phyloP scores from a whole-genome alignment of 2,329 filamentous ascomycete species.

The Apiospora phragmitis region DNA sequence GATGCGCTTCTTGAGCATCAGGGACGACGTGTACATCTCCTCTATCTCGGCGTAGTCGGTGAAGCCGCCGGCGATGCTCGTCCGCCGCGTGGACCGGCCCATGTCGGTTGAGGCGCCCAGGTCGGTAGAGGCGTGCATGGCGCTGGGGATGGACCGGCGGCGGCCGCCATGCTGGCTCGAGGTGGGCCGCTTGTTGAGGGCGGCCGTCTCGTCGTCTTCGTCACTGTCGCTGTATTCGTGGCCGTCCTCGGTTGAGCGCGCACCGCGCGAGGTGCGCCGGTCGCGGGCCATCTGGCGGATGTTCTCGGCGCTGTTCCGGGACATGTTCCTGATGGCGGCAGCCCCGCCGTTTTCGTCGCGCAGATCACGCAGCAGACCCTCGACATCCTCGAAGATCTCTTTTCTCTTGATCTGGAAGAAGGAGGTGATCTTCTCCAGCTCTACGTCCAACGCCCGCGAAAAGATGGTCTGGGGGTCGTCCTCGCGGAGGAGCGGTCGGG shows the following conservation, averaged over 20 bases:
- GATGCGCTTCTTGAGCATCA: constrained; percentile 90
- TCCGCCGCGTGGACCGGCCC: constrained; percentile 55
- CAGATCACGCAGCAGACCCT: constrained; percentile 74
- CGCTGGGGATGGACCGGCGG: constrained; percentile 37
- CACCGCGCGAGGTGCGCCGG: constrained; percentile 44
- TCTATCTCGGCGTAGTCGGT: constrained; percentile 80
- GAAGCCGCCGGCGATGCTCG: constrained; percentile 60
- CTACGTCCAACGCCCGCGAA: constrained; percentile 75
- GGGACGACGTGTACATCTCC: constrained; percentile 64
- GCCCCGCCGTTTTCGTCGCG: constrained; percentile 59
- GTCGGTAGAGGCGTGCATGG: constrained; percentile 48
- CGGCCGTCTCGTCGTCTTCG: constrained; percentile 51
- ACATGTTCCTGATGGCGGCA: constrained; percentile 25
- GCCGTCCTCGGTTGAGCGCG: constrained; percentile 55
- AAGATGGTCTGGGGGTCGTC: constrained; percentile 83
- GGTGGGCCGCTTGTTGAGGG: constrained; percentile 46
- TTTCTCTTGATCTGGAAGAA: constrained; percentile 90
- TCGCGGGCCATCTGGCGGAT: constrained; percentile 38
- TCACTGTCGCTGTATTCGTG: constrained; percentile 58
- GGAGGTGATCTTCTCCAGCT: constrained; percentile 89
- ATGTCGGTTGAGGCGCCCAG: constrained; percentile 64
- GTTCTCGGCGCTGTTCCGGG: constrained; percentile 32
- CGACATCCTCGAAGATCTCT: constrained; percentile 81
- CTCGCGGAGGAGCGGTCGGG: constrained; percentile 74
- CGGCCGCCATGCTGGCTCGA: constrained; percentile 37